These are phyloP conservation scores for Plasmodium ovale DNA, from an alignment of 169 alveolate species.

Conservation along the genomic window DNA sequence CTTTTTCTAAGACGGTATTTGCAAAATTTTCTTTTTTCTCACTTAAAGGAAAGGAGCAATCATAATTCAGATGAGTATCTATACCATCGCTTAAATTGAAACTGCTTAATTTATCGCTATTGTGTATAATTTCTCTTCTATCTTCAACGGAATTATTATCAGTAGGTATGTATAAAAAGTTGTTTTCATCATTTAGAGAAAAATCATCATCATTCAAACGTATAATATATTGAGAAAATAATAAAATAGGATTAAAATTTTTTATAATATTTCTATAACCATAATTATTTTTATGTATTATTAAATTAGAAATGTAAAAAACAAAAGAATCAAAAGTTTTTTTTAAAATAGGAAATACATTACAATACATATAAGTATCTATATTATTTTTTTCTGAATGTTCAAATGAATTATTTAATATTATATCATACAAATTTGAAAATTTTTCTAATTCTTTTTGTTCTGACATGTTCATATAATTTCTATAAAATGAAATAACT, in stretches of 20 bases:
- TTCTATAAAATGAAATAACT: conserved; percentile 35
- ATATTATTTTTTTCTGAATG: conserved; percentile 50
- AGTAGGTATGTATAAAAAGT: background rate
- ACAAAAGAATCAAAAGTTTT: conserved; percentile 71
- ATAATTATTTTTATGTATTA: conserved; percentile 43
- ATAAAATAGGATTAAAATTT: conserved; percentile 44
- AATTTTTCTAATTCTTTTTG: conserved; percentile 59
- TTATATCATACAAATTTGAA: conserved; percentile 31
- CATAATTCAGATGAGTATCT: background rate
- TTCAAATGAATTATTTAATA: conserved; percentile 70
- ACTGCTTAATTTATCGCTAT: background rate
- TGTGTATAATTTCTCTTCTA: background rate
- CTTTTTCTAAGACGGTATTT: conserved; percentile 8
- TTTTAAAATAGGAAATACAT: conserved; percentile 53
- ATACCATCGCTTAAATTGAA: background rate
- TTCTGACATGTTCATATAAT: conserved; percentile 59
- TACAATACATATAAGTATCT: conserved; percentile 67
- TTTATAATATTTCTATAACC: conserved; percentile 30
- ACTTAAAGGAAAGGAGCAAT: background rate
- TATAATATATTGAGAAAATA: conserved; percentile 63
- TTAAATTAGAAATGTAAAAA: conserved; percentile 25
- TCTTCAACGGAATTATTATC: background rate
- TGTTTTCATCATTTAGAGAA: conserved; percentile 1
- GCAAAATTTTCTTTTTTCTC: background rate
- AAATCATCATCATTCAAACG: conserved; percentile 37